Evolutionary conservation across 1,139 yeast species (phyloP), one percentile per base, ranked within the genome.

Genomic region (Pichia cactophila): DNA sequence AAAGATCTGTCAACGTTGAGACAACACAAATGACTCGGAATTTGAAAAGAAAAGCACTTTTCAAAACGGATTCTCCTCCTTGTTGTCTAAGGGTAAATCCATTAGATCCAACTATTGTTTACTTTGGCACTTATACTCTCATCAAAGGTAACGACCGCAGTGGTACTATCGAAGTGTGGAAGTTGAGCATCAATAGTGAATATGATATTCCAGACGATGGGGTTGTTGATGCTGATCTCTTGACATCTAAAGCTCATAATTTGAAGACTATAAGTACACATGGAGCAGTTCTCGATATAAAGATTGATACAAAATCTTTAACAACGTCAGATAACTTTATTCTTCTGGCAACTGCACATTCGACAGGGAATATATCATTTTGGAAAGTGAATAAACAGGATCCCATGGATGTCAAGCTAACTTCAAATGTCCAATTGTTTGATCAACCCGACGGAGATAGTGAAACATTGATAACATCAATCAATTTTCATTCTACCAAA

Each of bases 91-190:
- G 81, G 44, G 71, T 79, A 10, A 80, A 78, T 48, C 87, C 88
- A 0, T 54, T 60, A 0, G 75, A 78, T 47, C 64, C 70, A 10
- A 58, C 74, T 0, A 57, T 87, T 3, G 47, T 52, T 9, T 62
- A 86, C 26, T 66, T 87, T 0, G 97, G 97, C 0, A 87, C 96
- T 0, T 92, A 92, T 62, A 78, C 83, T 51, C 70, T 90, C 38
- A 80, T 85, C 71, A 75, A 76, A 14, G 67, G 75, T 26, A 81
- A 83, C 1, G 56, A 63, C 1, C 72, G 96, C 51, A 74, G 77
- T 48, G 98, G 98, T 0, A 72, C 92, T 0, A 65, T 92, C 4
- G 96, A 89, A 56, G 65, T 83, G 0, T 83, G 79, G 64, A 48
- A 58, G 61, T 12, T 65, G 14, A 8, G 10, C 17, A 7, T 12